A percentile compares a stretch with the other conserved stretches of the same genome.
These are phyloP conservation scores for Mucor velutinosus DNA, from an alignment of 371 early-diverging fungal species.

Conservation along the genomic window DNA sequence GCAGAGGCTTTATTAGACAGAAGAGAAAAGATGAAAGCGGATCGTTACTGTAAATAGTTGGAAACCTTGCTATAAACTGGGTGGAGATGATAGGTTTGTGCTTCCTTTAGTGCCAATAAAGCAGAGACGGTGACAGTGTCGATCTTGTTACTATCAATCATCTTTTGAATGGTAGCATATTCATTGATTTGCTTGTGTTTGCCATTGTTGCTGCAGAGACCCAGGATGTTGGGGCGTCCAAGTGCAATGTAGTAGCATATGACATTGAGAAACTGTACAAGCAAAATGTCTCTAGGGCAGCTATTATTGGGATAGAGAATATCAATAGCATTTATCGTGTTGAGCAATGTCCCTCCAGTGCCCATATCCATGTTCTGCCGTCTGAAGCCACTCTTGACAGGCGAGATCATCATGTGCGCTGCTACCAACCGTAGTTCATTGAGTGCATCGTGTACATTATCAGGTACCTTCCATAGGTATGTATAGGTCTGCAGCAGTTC, in stretches of 20 bases:
- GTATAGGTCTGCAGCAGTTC: conserved; percentile 8
- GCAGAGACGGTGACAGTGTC: not conserved
- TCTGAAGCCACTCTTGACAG: not conserved
- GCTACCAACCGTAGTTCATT: conserved; percentile 6
- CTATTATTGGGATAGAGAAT: conserved; percentile 12
- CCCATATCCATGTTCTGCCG: not conserved
- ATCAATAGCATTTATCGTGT: conserved; percentile 9
- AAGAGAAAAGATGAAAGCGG: conserved; percentile 79
- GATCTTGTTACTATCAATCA: not conserved
- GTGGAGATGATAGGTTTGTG: not conserved
- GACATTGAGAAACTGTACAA: conserved; percentile 14
- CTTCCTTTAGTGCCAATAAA: conserved; percentile 12
- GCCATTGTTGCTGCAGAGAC: not conserved
- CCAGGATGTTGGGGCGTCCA: not conserved
- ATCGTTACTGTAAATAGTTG: conserved; percentile 82
- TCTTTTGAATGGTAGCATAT: not conserved
- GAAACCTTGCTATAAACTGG: not conserved
- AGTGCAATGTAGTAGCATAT: conserved; percentile 12
- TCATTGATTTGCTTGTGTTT: not conserved
- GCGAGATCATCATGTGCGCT: conserved; percentile 1
- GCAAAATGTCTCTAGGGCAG: conserved; percentile 5
- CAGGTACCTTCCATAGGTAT: conserved; percentile 2
- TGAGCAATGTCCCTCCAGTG: not conserved
- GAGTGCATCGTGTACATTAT: not conserved
- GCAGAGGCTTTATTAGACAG: conserved; percentile 82